These are phyloP conservation scores for Alternaria gansuensis DNA, from an alignment of 2,329 filamentous ascomycete genomes.

Conservation along the genomic window DNA sequence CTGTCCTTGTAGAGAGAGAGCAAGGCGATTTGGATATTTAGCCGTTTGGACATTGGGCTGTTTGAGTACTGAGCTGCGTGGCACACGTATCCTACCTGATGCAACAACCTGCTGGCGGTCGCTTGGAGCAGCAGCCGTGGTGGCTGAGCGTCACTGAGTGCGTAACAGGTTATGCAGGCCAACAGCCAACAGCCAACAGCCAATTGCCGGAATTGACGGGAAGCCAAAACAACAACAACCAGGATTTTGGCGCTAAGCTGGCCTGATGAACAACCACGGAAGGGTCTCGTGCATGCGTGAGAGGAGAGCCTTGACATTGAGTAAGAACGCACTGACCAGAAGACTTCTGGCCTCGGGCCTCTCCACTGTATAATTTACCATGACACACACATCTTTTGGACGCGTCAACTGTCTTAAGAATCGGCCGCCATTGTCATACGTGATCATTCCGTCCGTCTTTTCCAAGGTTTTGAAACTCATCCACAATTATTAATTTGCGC, in stretches of 20 bases:
- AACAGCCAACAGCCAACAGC: neutral
- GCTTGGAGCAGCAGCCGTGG: neutral
- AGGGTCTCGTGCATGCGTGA: conserved; percentile 17
- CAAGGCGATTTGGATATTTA: neutral
- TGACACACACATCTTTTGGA: conserved; percentile 20
- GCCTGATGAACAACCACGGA: conserved; percentile 16
- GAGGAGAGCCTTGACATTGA: conserved; percentile 14
- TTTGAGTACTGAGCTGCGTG: conserved; percentile 1
- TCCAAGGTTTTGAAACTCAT: neutral
- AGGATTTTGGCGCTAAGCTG: conserved; percentile 12
- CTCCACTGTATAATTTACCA: conserved; percentile 22
- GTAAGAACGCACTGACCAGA: conserved; percentile 15
- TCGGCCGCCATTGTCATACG: conserved; percentile 12
- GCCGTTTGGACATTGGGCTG: conserved; percentile 1
- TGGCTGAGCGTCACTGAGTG: conserved; percentile 6
- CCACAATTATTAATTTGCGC: conserved; percentile 5
- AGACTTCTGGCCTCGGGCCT: conserved; percentile 18
- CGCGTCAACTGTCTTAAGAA: conserved; percentile 22
- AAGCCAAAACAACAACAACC: conserved; percentile 7
- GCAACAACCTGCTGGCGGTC: neutral
- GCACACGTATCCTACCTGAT: neutral
- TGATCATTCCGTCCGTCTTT: conserved; percentile 1
- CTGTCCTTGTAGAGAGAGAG: conserved; percentile 8
- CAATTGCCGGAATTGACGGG: conserved; percentile 12
- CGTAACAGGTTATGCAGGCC: conserved; percentile 4